Conservation (phyloP, 805 yeast species). For the Ogataea corticis region DNA sequence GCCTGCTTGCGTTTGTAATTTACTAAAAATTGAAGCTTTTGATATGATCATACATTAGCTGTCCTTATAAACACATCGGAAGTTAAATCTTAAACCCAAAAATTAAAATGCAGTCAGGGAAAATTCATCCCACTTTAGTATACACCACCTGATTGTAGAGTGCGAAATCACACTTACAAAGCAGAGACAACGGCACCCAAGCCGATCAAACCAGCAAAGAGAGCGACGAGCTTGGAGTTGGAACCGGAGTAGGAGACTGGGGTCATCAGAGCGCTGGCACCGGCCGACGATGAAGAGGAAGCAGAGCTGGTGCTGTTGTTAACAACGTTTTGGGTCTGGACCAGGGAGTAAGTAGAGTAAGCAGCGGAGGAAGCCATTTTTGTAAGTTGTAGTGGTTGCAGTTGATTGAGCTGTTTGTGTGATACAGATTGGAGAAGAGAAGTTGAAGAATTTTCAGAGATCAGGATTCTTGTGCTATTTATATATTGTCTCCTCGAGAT, state of each 20-base stretch:
- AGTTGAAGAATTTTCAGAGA: not conserved
- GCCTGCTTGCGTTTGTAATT: not conserved
- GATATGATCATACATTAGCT: conserved; percentile 1
- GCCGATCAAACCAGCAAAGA: conserved; percentile 31
- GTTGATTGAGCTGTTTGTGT: not conserved
- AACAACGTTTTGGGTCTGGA: conserved; percentile 23
- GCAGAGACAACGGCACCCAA: conserved; percentile 31
- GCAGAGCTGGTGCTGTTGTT: conserved; percentile 14
- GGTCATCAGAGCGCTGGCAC: conserved; percentile 23
- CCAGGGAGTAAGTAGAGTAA: conserved; percentile 19
- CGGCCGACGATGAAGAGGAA: conserved; percentile 24
- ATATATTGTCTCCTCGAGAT: conserved; percentile 4
- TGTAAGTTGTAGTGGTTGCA: conserved; percentile 1
- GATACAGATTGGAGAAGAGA: not conserved
- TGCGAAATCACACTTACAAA: conserved; percentile 18
- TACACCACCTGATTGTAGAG: conserved; percentile 1
- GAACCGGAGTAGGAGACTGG: conserved; percentile 31
- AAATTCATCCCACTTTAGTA: not conserved
- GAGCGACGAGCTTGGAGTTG: conserved; percentile 29
- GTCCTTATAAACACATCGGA: conserved; percentile 1
- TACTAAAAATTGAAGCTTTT: not conserved
- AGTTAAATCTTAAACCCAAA: conserved; percentile 5
- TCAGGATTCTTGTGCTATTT: conserved; percentile 10
- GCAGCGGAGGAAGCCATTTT: conserved; percentile 24
- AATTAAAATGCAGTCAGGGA: conserved; percentile 3